These are phyloP conservation scores for Adansonia madagascariensis DNA, from an alignment of 441 rosid genomes.

Conservation along the genomic window DNA sequence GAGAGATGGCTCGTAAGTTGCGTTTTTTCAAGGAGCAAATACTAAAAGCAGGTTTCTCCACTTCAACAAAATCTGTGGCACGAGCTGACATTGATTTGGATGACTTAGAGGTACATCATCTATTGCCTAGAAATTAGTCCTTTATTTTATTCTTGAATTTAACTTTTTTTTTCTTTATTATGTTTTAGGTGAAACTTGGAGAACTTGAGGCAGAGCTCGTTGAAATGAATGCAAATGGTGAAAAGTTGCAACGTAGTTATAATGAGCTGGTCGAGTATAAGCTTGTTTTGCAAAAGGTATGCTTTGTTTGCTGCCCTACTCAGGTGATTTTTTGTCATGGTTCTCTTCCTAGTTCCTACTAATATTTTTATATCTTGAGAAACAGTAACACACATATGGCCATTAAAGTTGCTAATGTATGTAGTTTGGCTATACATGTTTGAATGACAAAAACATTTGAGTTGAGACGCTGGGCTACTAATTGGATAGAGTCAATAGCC, in stretches of 20 bases:
- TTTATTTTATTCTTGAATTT: slow-evolving; percentile 10
- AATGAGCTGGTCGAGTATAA: slow-evolving; percentile 83
- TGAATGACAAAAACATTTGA: neutral
- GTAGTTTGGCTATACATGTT: neutral
- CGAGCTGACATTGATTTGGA: slow-evolving; percentile 54
- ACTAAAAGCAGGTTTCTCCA: slow-evolving; percentile 63
- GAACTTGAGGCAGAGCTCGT: slow-evolving; percentile 88
- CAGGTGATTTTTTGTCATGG: neutral
- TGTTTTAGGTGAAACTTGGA: slow-evolving; percentile 65
- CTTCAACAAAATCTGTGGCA: slow-evolving; percentile 46
- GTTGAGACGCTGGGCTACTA: neutral
- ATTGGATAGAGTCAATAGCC: neutral
- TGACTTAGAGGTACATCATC: slow-evolving; percentile 63
- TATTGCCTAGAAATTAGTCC: slow-evolving; percentile 23
- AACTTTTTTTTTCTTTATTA: slow-evolving; percentile 19
- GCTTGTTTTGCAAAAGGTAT: slow-evolving; percentile 81
- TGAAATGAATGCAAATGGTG: slow-evolving; percentile 87
- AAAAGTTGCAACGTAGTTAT: slow-evolving; percentile 71
- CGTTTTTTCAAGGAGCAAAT: slow-evolving; percentile 87
- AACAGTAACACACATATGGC: neutral
- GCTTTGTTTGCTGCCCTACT: slow-evolving; percentile 24
- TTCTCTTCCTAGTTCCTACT: neutral
- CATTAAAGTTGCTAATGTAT: neutral
- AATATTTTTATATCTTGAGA: neutral
- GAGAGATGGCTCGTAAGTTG: slow-evolving; percentile 85